These are phyloP conservation scores for Selenicereus undatus DNA, from an alignment of 148 eudicot genomes.

Conservation along the genomic window DNA sequence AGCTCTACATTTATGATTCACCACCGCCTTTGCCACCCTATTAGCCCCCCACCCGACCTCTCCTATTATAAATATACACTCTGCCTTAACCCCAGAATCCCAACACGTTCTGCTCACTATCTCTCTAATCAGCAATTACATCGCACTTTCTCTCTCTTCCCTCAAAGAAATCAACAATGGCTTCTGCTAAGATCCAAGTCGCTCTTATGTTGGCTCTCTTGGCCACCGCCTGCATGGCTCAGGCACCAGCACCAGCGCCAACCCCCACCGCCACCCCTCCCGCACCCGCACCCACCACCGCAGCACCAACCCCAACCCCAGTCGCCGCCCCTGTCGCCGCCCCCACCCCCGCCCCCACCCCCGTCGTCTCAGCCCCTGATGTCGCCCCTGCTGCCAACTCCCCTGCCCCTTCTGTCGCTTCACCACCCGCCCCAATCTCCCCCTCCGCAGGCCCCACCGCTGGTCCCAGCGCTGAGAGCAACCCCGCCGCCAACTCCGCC, in stretches of 20 bases:
- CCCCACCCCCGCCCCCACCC: background rate
- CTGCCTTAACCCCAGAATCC: too few relatives aligned
- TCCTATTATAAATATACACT: background rate
- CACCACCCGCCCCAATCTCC: slow-evolving; percentile 11
- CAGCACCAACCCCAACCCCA: slow-evolving; percentile 11
- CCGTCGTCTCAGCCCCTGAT: background rate
- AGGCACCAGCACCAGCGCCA: slow-evolving; percentile 23
- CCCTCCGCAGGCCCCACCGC: background rate
- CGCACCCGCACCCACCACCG: background rate
- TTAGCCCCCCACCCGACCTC: background rate
- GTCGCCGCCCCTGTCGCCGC: slow-evolving; percentile 5
- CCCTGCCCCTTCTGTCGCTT: background rate
- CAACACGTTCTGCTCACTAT: background rate
- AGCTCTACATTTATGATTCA: background rate
- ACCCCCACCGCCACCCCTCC: background rate
- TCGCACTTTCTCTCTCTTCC: background rate
- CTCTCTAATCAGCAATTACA: background rate
- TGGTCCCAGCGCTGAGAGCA: too few relatives aligned
- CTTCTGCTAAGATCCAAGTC: slow-evolving; percentile 6
- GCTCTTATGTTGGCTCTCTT: slow-evolving; percentile 26
- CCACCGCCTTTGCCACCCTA: background rate
- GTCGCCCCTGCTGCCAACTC: background rate
- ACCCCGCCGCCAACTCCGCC: too few relatives aligned
- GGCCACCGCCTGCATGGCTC: slow-evolving; percentile 35
- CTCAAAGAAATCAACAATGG: background rate